phyloP scores from a whole-genome alignment of 2,329 filamentous ascomycete species.

The Pseudogymnoascus sp. region DNA sequence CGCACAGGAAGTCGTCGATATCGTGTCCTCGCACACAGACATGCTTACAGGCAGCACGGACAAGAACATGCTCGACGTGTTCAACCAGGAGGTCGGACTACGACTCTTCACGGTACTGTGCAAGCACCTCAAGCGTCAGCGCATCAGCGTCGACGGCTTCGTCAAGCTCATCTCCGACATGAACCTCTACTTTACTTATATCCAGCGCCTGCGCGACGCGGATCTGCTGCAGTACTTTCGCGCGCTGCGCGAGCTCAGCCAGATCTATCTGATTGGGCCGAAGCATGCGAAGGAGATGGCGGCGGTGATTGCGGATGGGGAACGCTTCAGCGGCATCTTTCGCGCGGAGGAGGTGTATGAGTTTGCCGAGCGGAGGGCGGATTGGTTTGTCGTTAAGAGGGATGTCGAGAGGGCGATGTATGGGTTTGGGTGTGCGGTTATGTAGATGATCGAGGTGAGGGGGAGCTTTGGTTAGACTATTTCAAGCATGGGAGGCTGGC shows the following conservation, averaged over 20 bases:
- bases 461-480: neutral
- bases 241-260: conserved; percentile 82
- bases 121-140: conserved; percentile 96
- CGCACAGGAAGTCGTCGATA: conserved; percentile 71
- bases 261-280: conserved; percentile 89
- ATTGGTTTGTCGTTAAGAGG: conserved; percentile 87
- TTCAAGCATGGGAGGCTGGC: neutral
- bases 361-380: conserved; percentile 86
- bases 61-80: conserved; percentile 96
- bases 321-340: conserved; percentile 87
- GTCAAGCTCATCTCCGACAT: conserved; percentile 94
- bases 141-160: conserved; percentile 81
- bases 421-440: conserved; percentile 78
- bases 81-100: conserved; percentile 94
- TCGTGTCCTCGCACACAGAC: conserved; percentile 80
- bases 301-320: conserved; percentile 84
- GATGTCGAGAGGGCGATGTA: conserved; percentile 97
- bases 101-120: conserved; percentile 86
- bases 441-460: conserved; percentile 47
- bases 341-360: conserved; percentile 95
- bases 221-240: conserved; percentile 86
- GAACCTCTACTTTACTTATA: conserved; percentile 85
- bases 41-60: conserved; percentile 95
- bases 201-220: conserved; percentile 72
- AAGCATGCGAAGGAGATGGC: conserved; percentile 90